phyloP scores from a whole-genome alignment of 73 alveolate genomes.

The Tetrahymena borealis region DNA sequence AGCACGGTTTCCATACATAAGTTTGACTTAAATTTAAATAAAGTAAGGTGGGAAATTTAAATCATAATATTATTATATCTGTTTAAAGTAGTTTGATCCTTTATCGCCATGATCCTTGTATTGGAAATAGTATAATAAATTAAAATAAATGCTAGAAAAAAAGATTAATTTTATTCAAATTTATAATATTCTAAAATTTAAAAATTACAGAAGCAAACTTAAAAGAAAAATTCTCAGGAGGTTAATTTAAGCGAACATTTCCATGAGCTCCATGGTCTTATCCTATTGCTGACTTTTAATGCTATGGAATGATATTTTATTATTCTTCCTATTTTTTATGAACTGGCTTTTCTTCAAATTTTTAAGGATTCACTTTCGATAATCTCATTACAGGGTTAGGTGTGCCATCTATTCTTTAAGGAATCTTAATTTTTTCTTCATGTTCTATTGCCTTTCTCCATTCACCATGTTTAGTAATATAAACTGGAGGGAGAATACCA shows the following conservation, averaged over 20 bases:
- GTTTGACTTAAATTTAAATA: slow-evolving; percentile 25
- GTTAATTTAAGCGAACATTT: too few species aligned
- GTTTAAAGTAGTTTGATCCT: slow-evolving; percentile 32
- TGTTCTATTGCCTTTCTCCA: slow-evolving; percentile 10
- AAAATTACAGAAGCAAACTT: not conserved
- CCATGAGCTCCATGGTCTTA: too few species aligned
- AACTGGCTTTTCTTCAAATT: not conserved
- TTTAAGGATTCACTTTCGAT: not conserved
- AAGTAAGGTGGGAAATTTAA: slow-evolving; percentile 33
- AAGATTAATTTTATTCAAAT: not conserved
- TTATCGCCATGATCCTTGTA: slow-evolving; percentile 8
- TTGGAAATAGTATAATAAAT: not conserved
- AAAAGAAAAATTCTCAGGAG: not conserved
- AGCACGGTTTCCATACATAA: slow-evolving; percentile 44
- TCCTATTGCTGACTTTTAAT: too few species aligned
- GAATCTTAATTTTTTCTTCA: not conserved
- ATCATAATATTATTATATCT: slow-evolving; percentile 7
- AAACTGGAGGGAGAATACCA: slow-evolving; percentile 39
- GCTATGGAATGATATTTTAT: too few species aligned
- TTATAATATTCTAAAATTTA: not conserved
- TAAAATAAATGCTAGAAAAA: too few species aligned
- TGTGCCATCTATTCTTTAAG: slow-evolving; percentile 4
- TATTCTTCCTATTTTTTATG: not conserved
- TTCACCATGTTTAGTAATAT: slow-evolving; percentile 37
- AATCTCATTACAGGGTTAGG: not conserved